Evolutionary conservation across 2,329 filamentous ascomycete species (phyloP).

Genomic region (Dendryphion nanum): DNA sequence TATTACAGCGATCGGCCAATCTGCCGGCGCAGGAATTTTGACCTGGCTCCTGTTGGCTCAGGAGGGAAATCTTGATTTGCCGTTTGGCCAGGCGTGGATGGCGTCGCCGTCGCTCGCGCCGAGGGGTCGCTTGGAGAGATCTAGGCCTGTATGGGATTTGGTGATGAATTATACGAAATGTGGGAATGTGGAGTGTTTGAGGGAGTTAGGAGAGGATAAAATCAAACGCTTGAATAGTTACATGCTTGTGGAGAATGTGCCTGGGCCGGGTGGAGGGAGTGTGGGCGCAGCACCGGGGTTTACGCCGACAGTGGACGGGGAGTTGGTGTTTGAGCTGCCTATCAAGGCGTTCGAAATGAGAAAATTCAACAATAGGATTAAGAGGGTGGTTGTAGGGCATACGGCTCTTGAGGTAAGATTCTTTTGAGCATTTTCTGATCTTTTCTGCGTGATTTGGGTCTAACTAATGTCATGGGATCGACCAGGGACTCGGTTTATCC

Average conservation of each 20-base stretch:
- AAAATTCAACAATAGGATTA: constrained; percentile 8
- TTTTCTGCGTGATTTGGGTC: no score
- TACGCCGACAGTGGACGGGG: constrained; percentile 6
- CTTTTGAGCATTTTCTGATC: neutral
- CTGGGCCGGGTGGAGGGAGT: constrained; percentile 4
- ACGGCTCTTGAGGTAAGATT: neutral
- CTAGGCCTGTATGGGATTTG: neutral
- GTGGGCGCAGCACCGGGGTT: constrained; percentile 2
- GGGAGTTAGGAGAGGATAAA: neutral
- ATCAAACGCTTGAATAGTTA: constrained; percentile 1
- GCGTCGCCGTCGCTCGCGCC: constrained; percentile 6
- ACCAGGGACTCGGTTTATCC: constrained; percentile 3
- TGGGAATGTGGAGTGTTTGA: neutral
- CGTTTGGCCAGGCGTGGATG: constrained; percentile 6
- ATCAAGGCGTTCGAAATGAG: constrained; percentile 1
- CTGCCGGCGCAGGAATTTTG: constrained; percentile 17
- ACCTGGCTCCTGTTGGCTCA: constrained; percentile 4
- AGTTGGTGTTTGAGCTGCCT: constrained; percentile 6
- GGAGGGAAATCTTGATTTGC: constrained; percentile 4
- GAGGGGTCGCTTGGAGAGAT: constrained; percentile 2
- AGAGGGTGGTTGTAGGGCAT: constrained; percentile 4
- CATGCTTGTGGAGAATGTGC: constrained; percentile 1
- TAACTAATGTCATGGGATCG: neutral
- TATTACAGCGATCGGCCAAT: constrained; percentile 33
- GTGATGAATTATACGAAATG: neutral